Conservation (phyloP, 768 basidiomycete genomes). For the Russula brevipes region DNA sequence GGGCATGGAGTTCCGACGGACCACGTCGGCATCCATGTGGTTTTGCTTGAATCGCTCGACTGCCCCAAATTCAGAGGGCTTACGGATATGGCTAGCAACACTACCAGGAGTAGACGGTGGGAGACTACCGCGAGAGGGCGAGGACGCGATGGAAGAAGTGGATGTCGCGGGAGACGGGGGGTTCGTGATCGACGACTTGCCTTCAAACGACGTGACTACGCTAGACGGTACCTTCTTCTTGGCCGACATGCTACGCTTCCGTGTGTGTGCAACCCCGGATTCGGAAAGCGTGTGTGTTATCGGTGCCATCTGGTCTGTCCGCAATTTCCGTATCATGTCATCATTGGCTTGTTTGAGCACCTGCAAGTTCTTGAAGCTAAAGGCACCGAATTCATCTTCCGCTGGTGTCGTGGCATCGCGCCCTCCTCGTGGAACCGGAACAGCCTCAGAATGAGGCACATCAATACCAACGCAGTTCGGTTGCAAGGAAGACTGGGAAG, state of each 20-base stretch:
- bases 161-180: slow-evolving; percentile 92
- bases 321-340: slow-evolving; percentile 93
- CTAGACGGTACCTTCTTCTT: slow-evolving; percentile 75
- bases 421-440: slow-evolving; percentile 24
- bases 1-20: slow-evolving; percentile 74
- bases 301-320: slow-evolving; percentile 83
- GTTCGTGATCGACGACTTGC: slow-evolving; percentile 55
- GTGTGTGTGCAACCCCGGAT: slow-evolving; percentile 49
- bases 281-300: slow-evolving; percentile 70
- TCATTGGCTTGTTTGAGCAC: slow-evolving; percentile 98
- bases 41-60: slow-evolving; percentile 85
- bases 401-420: slow-evolving; percentile 46
- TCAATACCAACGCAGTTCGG: slow-evolving; percentile 34
- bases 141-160: slow-evolving; percentile 85
- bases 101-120: slow-evolving; percentile 70
- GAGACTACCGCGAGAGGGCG: slow-evolving; percentile 71
- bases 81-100: slow-evolving; percentile 59
- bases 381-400: slow-evolving; percentile 92
- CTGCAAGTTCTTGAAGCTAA: slow-evolving; percentile 96
- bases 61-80: slow-evolving; percentile 86
- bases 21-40: slow-evolving; percentile 66
- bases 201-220: slow-evolving; percentile 65
- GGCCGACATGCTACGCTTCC: slow-evolving; percentile 75
- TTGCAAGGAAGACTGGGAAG: slow-evolving; percentile 47
- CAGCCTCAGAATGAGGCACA: slow-evolving; percentile 27